Conservation (phyloP, 2,329 filamentous ascomycete genomes). For the Metarhizium rileyi region DNA sequence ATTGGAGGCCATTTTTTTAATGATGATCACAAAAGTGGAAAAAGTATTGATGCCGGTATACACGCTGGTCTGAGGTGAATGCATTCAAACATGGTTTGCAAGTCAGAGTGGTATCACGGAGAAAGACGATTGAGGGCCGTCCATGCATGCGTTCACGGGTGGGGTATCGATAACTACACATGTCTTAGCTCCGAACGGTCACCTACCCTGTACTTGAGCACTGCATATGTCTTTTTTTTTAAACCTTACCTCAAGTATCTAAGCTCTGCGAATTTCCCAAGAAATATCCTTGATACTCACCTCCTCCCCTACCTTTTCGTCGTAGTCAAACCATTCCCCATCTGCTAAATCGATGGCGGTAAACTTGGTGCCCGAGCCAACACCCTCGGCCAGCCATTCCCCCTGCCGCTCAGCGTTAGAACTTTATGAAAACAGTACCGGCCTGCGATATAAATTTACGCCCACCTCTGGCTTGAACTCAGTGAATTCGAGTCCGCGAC, state of each 20-base stretch:
- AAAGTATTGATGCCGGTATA: background rate
- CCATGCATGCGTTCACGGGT: background rate
- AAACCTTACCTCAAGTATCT: conserved; percentile 11
- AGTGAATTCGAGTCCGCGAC: conserved; percentile 82
- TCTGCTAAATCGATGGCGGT: conserved; percentile 71
- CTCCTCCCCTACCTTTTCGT: conserved; percentile 85
- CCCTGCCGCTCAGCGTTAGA: conserved; percentile 43
- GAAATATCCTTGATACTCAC: conserved; percentile 84
- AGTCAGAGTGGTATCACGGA: background rate
- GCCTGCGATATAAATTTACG: background rate
- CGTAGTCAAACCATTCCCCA: conserved; percentile 96
- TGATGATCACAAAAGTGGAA: background rate
- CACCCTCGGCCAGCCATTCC: conserved; percentile 77
- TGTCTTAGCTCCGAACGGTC: background rate
- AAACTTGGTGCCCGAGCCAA: conserved; percentile 76
- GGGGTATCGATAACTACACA: background rate
- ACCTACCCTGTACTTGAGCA: background rate
- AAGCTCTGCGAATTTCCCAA: conserved; percentile 75
- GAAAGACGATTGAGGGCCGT: background rate
- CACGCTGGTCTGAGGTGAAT: background rate
- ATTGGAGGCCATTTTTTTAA: conserved; percentile 11
- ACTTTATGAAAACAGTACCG: background rate
- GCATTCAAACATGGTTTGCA: background rate
- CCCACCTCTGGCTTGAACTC: conserved; percentile 82
- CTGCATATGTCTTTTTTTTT: background rate